phyloP scores from a whole-genome alignment of 2,329 filamentous ascomycete species.

The Orbilia javanica region DNA sequence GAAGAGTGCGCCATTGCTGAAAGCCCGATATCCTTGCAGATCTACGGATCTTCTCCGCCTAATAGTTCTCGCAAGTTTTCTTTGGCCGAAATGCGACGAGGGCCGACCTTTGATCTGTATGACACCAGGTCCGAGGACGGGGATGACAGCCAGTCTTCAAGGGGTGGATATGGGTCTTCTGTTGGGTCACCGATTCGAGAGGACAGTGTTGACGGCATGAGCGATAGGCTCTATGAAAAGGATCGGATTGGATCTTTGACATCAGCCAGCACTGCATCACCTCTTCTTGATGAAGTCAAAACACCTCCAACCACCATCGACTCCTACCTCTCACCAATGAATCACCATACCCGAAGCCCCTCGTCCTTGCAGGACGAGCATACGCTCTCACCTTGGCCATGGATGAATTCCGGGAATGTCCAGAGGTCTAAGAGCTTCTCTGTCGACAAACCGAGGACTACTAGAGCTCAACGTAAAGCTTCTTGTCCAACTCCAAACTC shows the following conservation, averaged over 20 bases:
- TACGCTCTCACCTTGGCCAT: constrained; percentile 45
- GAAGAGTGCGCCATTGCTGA: constrained; percentile 23
- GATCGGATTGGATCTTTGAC: constrained; percentile 55
- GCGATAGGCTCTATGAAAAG: constrained; percentile 41
- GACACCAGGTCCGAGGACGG: constrained; percentile 55
- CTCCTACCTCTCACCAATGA: constrained; percentile 44
- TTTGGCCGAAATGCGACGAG: constrained; percentile 29
- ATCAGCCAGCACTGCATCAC: constrained; percentile 53
- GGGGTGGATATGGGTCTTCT: constrained; percentile 52
- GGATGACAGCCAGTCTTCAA: constrained; percentile 50
- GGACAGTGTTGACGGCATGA: constrained; percentile 41
- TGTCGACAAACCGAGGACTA: constrained; percentile 55
- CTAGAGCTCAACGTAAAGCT: constrained; percentile 48
- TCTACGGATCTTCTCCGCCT: constrained; percentile 53
- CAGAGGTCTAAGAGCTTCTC: constrained; percentile 58
- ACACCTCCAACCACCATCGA: constrained; percentile 52
- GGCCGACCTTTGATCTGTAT: constrained; percentile 48
- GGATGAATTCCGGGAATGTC: constrained; percentile 37
- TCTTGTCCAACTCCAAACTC: constrained; percentile 50
- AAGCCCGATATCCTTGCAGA: constrained; percentile 43
- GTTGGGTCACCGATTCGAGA: constrained; percentile 39
- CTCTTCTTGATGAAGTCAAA: constrained; percentile 53
- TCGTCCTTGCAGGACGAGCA: constrained; percentile 51
- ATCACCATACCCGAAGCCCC: constrained; percentile 31
- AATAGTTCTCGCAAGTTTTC: constrained; percentile 37